Evolutionary conservation across 179 eudicot genomes (phyloP), one percentile per base, ranked within the genome.

Genomic region (Carnegiea gigantea): DNA sequence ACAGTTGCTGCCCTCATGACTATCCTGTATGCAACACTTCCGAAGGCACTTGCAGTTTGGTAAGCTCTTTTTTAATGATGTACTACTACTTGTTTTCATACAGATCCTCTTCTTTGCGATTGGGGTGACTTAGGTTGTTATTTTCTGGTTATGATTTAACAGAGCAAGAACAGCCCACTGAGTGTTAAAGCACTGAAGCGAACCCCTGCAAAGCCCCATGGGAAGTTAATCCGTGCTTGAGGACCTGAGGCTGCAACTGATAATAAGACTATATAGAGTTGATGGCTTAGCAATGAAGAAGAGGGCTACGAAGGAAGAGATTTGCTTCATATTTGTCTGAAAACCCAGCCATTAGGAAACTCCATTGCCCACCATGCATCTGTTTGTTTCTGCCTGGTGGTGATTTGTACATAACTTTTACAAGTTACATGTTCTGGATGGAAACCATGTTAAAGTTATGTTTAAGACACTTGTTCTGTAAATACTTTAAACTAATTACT

Each of bases 1-100:
- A 86, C 28, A 92, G 98, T 85, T 91, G 98, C 89, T 92, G 98
- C 89, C 98, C 98, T 6, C 94, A 89, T 6, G 94, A 92, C 33
- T 91, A 88, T 46, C 98, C 98, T 21, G 75, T 93, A 72, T 93
- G 98, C 80, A 89, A 93, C 84, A 48, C 85, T 43, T 70, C 80
- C 2, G 77, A 78, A 33, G 91, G 92, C 33, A 88, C 94, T 78
- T 92, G 98, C 89, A 85, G 59, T 73, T 60, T 85, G 89, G 97
- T 92, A 89, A 86, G 78, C 38, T 44, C 36, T 15, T 11, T n/a
- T 76, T 68, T 75, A 46, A 18, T 20, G 33, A 28, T 5, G 43
- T 23, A 38, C 11, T 40, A 38, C 11, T 40, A 2, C 36, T 46
- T 14, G 67, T 33, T 23, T 78, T 33, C 33, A 11, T 26, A 71